phyloP scores from a whole-genome alignment of 1,139 yeast genomes.

The Yamadazyma aaseri region DNA sequence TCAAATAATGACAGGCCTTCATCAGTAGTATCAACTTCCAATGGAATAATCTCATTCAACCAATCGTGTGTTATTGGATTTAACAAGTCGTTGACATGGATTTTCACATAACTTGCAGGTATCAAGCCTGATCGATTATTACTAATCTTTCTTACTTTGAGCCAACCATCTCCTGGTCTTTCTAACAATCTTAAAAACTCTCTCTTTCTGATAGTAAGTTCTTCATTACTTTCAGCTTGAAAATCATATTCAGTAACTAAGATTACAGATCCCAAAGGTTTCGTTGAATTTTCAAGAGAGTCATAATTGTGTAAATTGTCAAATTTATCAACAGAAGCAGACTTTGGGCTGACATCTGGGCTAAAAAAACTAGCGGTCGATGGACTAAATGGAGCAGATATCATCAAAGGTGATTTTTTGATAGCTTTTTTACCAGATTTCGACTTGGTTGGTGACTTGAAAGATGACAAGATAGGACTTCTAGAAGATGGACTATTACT shows the following conservation, averaged over 20 bases:
- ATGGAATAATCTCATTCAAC: slow-evolving; percentile 24
- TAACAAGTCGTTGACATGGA: slow-evolving; percentile 39
- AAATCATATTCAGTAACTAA: slow-evolving; percentile 38
- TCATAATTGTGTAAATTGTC: not conserved
- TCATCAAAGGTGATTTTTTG: slow-evolving; percentile 1
- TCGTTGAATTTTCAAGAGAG: not conserved
- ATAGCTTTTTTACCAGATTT: slow-evolving; percentile 1
- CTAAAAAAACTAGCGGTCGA: slow-evolving; percentile 1
- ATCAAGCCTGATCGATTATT: slow-evolving; percentile 35
- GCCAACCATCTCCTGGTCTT: slow-evolving; percentile 45
- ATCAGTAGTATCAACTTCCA: slow-evolving; percentile 5
- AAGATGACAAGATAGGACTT: slow-evolving; percentile 1
- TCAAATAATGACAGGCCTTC: slow-evolving; percentile 15
- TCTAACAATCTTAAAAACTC: slow-evolving; percentile 40
- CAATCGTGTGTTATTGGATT: slow-evolving; percentile 41
- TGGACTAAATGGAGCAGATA: slow-evolving; percentile 3
- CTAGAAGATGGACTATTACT: not conserved
- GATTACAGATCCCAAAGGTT: slow-evolving; percentile 17
- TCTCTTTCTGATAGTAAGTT: slow-evolving; percentile 33
- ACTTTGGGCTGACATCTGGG: slow-evolving; percentile 5
- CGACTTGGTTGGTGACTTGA: not conserved
- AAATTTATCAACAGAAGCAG: slow-evolving; percentile 1
- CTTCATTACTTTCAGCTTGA: slow-evolving; percentile 32
- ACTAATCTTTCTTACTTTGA: slow-evolving; percentile 39
- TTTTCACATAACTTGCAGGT: slow-evolving; percentile 44